phyloP scores from a whole-genome alignment of 192 early-diverging fungal species.

The Phlyctochytrium planicorne region DNA sequence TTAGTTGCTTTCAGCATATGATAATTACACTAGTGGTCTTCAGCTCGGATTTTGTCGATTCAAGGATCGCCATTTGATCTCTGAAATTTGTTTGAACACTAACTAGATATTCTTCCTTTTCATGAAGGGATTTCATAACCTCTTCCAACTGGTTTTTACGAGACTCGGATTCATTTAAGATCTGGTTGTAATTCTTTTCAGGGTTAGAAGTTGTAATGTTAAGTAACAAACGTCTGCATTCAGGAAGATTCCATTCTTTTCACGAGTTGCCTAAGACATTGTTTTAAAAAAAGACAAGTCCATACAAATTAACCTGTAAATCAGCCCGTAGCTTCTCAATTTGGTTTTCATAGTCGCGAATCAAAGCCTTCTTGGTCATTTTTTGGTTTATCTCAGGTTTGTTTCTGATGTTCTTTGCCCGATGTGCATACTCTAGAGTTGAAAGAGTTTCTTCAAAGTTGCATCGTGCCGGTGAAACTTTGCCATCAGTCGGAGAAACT shows the following conservation, averaged over 20 bases:
- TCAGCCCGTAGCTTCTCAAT: constrained; percentile 81
- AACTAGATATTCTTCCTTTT: constrained; percentile 34
- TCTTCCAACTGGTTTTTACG: constrained; percentile 47
- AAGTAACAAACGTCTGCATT: constrained; percentile 41
- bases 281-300: not conserved
- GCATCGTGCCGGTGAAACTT: constrained; percentile 71
- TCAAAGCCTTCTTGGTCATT: constrained; percentile 79
- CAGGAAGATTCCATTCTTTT: constrained; percentile 82
- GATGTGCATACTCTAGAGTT: constrained; percentile 84
- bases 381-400: constrained; percentile 60
- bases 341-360: constrained; percentile 75
- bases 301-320: constrained; percentile 53
- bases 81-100: constrained; percentile 32
- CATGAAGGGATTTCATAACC: constrained; percentile 35
- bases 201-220: not conserved
- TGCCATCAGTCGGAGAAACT: not conserved
- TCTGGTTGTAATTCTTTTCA: not conserved
- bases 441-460: constrained; percentile 89
- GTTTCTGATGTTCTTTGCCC: constrained; percentile 58
- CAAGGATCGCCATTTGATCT: constrained; percentile 35
- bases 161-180: constrained; percentile 46
- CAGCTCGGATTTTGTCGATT: constrained; percentile 32
- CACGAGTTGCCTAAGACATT: constrained; percentile 58
- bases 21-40: constrained; percentile 19
- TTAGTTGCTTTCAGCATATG: too few species aligned